These are phyloP conservation scores for Bryoglossum gracile DNA, from an alignment of 495 filamentous ascomycete species.

Conservation along the genomic window DNA sequence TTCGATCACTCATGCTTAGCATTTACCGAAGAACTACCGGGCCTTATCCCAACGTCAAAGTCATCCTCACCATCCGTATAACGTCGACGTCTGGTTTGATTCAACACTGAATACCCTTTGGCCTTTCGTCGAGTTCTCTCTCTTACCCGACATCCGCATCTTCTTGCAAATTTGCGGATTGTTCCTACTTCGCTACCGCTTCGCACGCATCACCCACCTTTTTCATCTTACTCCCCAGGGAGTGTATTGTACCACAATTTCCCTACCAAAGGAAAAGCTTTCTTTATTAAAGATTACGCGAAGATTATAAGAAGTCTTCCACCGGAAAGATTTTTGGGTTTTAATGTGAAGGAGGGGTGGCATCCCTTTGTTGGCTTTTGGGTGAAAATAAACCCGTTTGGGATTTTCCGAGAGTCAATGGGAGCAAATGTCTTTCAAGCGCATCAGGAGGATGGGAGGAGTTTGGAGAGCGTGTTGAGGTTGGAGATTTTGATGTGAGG, in stretches of 20 bases:
- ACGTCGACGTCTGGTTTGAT: slow-evolving; percentile 35
- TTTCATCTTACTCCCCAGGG: slow-evolving; percentile 5
- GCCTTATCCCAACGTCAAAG: slow-evolving; percentile 40
- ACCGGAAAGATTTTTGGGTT: slow-evolving; percentile 32
- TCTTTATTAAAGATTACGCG: slow-evolving; percentile 25
- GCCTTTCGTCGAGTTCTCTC: background rate
- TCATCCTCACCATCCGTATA: slow-evolving; percentile 35
- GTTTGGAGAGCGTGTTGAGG: too few relatives aligned
- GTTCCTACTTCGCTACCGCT: background rate
- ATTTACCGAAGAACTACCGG: slow-evolving; percentile 36
- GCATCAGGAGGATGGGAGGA: background rate
- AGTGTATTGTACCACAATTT: slow-evolving; percentile 10
- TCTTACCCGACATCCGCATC: background rate
- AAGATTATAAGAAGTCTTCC: slow-evolving; percentile 26
- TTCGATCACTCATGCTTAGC: slow-evolving; percentile 29
- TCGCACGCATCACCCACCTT: background rate
- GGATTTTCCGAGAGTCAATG: slow-evolving; percentile 10
- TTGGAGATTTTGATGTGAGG: too few relatives aligned
- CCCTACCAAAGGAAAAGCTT: slow-evolving; percentile 10
- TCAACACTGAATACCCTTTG: slow-evolving; percentile 8
- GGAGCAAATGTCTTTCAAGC: background rate
- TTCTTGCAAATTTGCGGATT: background rate
- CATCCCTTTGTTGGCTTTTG: slow-evolving; percentile 38
- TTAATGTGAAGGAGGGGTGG: slow-evolving; percentile 39
- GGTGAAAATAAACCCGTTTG: slow-evolving; percentile 15